Evolutionary conservation across 495 filamentous ascomycete species (phyloP).

Genomic region (Thozetella sp.): DNA sequence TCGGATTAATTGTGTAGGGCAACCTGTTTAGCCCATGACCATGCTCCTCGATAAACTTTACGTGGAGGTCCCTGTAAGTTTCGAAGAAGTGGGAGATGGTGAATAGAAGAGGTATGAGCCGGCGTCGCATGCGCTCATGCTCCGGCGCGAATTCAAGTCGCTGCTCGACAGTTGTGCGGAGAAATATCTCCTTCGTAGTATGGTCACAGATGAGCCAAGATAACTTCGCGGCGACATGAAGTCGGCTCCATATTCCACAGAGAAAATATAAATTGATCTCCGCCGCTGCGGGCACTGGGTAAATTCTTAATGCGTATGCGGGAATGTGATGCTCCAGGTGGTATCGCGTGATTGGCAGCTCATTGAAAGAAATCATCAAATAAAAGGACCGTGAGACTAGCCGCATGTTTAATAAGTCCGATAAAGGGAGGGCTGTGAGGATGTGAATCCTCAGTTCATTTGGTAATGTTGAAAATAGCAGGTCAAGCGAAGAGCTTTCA

Average conservation of each 20-base stretch:
- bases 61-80: conserved; percentile 53
- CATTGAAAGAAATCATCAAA: conserved; percentile 53
- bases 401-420: conserved; percentile 51
- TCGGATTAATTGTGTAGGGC: conserved; percentile 50
- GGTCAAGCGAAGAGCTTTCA: no score
- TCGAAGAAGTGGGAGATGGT: conserved; percentile 63
- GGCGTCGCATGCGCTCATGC: conserved; percentile 55
- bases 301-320: conserved; percentile 50
- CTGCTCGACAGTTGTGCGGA: conserved; percentile 48
- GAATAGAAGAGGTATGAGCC: conserved; percentile 54
- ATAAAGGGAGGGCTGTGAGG: conserved; percentile 53
- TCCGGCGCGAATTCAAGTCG: conserved; percentile 52
- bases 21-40: conserved; percentile 32
- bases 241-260: conserved; percentile 58
- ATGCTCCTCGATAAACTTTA: conserved; percentile 46
- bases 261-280: conserved; percentile 54
- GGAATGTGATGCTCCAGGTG: conserved; percentile 55
- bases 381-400: conserved; percentile 54
- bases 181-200: conserved; percentile 57
- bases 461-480: conserved; percentile 49
- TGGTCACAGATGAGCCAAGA: conserved; percentile 53
- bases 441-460: conserved; percentile 58
- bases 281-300: conserved; percentile 42
- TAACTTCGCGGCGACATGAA: conserved; percentile 56
- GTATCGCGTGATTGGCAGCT: conserved; percentile 54